phyloP scores from a whole-genome alignment of 352 stramenopile genomes.

The Sclerospora graminicola region DNA sequence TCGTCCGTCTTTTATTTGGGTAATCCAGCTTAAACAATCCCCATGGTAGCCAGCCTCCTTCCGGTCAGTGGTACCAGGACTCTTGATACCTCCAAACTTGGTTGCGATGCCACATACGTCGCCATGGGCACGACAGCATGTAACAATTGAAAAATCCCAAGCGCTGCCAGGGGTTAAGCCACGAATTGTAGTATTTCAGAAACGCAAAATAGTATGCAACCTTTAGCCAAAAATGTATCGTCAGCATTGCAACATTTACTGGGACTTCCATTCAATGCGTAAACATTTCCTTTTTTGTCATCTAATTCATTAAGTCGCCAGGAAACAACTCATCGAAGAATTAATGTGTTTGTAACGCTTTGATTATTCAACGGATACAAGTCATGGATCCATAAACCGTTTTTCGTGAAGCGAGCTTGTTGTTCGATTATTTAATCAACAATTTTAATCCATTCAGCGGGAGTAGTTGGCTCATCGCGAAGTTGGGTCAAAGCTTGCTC shows the following conservation, averaged over 20 bases:
- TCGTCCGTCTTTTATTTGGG: too few relatives aligned
- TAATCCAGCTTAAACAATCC: too few relatives aligned
- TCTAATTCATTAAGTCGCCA: conserved; percentile 43
- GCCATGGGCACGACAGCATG: conserved; percentile 41
- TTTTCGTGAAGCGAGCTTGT: conserved; percentile 43
- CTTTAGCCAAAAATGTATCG: conserved; percentile 76
- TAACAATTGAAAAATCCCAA: conserved; percentile 45
- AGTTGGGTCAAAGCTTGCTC: conserved; percentile 53
- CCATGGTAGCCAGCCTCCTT: too few relatives aligned
- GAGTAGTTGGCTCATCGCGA: conserved; percentile 46
- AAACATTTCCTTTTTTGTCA: conserved; percentile 50
- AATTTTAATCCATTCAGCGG: conserved; percentile 76
- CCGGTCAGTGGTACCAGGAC: too few relatives aligned
- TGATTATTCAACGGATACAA: conserved; percentile 82
- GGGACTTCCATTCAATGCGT: too few relatives aligned
- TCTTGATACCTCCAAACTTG: too few relatives aligned
- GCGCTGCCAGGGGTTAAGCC: conserved; percentile 49
- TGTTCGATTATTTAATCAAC: conserved; percentile 82
- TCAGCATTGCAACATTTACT: conserved; percentile 51
- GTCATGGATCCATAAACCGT: conserved; percentile 72
- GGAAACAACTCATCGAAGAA: conserved; percentile 55
- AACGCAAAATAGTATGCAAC: conserved; percentile 85
- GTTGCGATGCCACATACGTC: conserved; percentile 79
- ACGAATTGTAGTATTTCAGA: conserved; percentile 81
- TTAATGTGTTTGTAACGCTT: too few relatives aligned